Base-by-base conservation (phyloP, 2,329 filamentous ascomycete species). In the Fusarium udum region DNA sequence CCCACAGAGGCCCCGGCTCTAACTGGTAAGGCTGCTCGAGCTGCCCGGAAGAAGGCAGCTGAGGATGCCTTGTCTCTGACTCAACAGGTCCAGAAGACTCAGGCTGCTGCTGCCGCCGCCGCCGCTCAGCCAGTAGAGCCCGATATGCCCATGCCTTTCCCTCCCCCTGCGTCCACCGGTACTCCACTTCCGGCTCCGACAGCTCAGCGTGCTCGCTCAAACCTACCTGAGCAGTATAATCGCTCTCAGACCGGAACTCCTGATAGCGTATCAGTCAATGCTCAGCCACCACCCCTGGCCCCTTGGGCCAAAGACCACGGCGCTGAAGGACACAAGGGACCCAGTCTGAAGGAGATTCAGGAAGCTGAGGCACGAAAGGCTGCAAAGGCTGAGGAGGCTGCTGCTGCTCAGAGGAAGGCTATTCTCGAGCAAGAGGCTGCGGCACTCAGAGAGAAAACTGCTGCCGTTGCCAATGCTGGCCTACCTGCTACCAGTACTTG, bases 321-420 rank as follows among this genome's bases (percentile, higher is more conserved):
- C 55, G 84, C 87, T 10, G 87, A 90, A 68, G 84, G 88, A 31
- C 90, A 93, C 45, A 97, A 93, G 82, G 95, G 95, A 0, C 96
- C 95, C 5, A 98, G 95, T 68, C 85, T 99, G 71, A 97, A 95
- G 84, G 95, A 99, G 80, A 99, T 99, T 31, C 96, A 99, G 81
- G 95, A 97, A 82, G 92, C 94, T 9, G 96, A 99, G 82, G 95
- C 95, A 40, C 94, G 93, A 79, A 97, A 96, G 81, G 95, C 95
- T 16, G 95, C 95, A 58, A 93, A 97, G 83, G 92, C 90, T 18
- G 95, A 98, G 79, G 94, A 96, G 79, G 85, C 91, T 61, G 94
- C 93, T 22, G 91, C 92, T 40, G 92, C 93, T 46, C 89, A 92
- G 68, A 92, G 95, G 75, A 93, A 93, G 75, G 91, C 91, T 53